phyloP scores from a whole-genome alignment of 108 stramenopile species.

The Asterionellopsis glacialis region DNA sequence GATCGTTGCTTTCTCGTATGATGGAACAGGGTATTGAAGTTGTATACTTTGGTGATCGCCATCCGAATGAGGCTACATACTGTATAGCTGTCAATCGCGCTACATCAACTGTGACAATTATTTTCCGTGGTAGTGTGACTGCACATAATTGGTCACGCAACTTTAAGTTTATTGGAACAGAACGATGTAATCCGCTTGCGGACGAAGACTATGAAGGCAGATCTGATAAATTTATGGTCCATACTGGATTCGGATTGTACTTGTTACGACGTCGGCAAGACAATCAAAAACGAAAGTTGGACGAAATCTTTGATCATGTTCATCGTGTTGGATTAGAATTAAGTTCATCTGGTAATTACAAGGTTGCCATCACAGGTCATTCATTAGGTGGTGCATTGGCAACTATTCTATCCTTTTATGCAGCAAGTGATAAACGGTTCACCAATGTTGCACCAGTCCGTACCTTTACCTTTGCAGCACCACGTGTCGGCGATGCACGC shows the following conservation, averaged over 20 bases:
- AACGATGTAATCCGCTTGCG: too few relatives aligned
- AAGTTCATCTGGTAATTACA: slow-evolving; percentile 41
- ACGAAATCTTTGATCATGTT: slow-evolving; percentile 57
- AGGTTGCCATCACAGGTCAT: slow-evolving; percentile 55
- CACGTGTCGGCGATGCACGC: slow-evolving; percentile 38
- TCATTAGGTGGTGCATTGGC: slow-evolving; percentile 58
- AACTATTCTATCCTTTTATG: slow-evolving; percentile 52
- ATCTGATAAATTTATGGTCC: slow-evolving; percentile 31
- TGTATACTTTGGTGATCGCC: neutral
- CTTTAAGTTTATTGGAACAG: neutral
- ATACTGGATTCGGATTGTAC: slow-evolving; percentile 53
- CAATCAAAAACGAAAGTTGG: slow-evolving; percentile 54
- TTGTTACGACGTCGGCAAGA: slow-evolving; percentile 60
- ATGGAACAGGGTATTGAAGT: too few relatives aligned
- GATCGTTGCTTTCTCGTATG: too few relatives aligned
- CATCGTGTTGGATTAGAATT: slow-evolving; percentile 46
- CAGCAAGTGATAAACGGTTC: slow-evolving; percentile 60
- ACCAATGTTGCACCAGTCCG: slow-evolving; percentile 58
- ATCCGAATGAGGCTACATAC: neutral
- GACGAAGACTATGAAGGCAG: slow-evolving; percentile 43
- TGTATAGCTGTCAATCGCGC: neutral
- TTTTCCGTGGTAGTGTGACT: neutral
- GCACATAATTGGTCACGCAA: neutral
- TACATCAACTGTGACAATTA: neutral
- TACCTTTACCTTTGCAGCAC: slow-evolving; percentile 52